Evolutionary conservation across 805 yeast genomes (phyloP).

Genomic region (Hanseniaspora thailandica): DNA sequence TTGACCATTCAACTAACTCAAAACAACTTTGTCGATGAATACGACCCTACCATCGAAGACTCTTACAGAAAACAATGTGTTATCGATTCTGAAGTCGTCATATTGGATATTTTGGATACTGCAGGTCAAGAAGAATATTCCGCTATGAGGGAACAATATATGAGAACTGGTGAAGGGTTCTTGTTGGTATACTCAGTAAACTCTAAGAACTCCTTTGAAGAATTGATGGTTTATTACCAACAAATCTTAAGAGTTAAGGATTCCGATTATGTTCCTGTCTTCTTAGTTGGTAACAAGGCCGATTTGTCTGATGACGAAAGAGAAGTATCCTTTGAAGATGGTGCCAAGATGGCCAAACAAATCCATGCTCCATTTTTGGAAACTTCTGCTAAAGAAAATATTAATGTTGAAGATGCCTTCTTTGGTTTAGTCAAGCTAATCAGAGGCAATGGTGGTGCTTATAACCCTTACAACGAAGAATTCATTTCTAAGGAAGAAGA

Average conservation of each 20-base stretch:
- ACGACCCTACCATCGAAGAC: slow-evolving; percentile 95
- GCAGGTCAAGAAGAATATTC: slow-evolving; percentile 97
- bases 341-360: slow-evolving; percentile 46
- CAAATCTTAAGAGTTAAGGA: slow-evolving; percentile 73
- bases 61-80: slow-evolving; percentile 79
- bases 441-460: slow-evolving; percentile 30
- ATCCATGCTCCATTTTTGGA: slow-evolving; percentile 72
- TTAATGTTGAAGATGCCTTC: slow-evolving; percentile 80
- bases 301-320: slow-evolving; percentile 60
- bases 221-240: slow-evolving; percentile 66
- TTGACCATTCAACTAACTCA: slow-evolving; percentile 90
- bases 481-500: slow-evolving; percentile 13
- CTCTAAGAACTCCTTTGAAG: slow-evolving; percentile 73
- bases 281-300: slow-evolving; percentile 68
- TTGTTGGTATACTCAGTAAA: slow-evolving; percentile 80
- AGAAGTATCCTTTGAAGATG: slow-evolving; percentile 61
- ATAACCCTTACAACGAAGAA: slow-evolving; percentile 21
- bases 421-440: slow-evolving; percentile 54
- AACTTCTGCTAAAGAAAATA: slow-evolving; percentile 83
- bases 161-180: slow-evolving; percentile 94
- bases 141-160: slow-evolving; percentile 87
- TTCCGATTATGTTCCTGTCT: slow-evolving; percentile 60
- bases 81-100: slow-evolving; percentile 65
- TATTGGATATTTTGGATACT: slow-evolving; percentile 84
- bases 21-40: slow-evolving; percentile 90